Evolutionary conservation across 331 rosid genomes (phyloP), one percentile per base, ranked within the genome.

Genomic region (Acacia concinna): DNA sequence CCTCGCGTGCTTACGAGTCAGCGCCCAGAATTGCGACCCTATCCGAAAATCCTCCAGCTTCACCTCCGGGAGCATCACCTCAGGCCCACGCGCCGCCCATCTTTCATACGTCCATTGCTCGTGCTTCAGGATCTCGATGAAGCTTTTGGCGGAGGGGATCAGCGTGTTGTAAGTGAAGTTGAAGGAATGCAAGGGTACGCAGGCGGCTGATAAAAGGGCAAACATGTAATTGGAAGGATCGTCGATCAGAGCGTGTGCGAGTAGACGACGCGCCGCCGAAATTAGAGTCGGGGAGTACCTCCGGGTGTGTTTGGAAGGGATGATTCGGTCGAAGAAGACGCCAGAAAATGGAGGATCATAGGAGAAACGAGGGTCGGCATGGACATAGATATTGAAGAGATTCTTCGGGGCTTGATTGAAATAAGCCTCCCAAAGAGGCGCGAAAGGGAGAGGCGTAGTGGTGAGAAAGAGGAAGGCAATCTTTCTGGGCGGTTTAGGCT

Each of bases 1-100:
- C 83, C 87, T 68, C 15, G 95, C 98, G 78, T 91, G 98, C 87
- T 86, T 86, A 17, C 97, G 91, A 68, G 90, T 93, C 71, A 89
- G 37, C 0, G 86, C 87, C 97, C 95, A 93, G 3, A 93, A 93
- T 74, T 90, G 97, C 7, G 98, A 93, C 82, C 97, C 90, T 0
- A 91, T 85, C 9, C 92, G 92, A 14, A 91, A 87, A 1, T 91
- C 85, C 79, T 84, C 92, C 8, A 88, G 34, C 38, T 18, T 85
- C 76, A 91, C 92, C 72, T 84, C 83, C 25, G 90, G 97, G 0
- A 90, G 81, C 97, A 91, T 93, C 57, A 51, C 86, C 28, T 88
- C 87, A 0, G 35, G 10, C 0, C 95, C 97, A 87, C 95, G 92
- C 72, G 90, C 95, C 6, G 89, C 90, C 94, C 92, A 89, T 0